Evolutionary conservation across 331 rosid genomes (phyloP), one percentile per base, ranked within the genome.

Genomic region (Arachis monticola): DNA sequence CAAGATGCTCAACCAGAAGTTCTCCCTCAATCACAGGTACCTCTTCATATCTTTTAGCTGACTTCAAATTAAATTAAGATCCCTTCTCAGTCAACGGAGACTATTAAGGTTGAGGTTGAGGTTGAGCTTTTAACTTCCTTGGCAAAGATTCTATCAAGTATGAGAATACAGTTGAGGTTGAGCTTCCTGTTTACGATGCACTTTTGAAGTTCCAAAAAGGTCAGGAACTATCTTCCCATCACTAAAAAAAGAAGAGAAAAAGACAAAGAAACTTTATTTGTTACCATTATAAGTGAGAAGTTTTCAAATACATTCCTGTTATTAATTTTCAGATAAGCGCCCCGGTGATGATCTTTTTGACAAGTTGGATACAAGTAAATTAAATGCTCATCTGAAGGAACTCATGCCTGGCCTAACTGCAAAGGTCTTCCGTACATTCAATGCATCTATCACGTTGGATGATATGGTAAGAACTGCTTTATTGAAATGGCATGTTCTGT

Each of bases 91-190:
- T 17, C 22, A 17, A 17, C 22, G 22, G 22, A 17, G 22, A 17
- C 22, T 17, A 17, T 17, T 17, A 17, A 17, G 22, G 22, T 17
- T 17, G 22, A 17, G 22, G 22, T 17, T 17, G 22, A 17, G 22
- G 22, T 17, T 17, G 22, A 17, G 22, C 22, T 17, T 92, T 95
- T 77, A 92, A 87, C 90, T 95, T 95, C 86, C 99, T 95, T 41
- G 99, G 99, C 90, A 95, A 95, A 81, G 99, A 95, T 88, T 95
- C 99, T 63, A 95, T 95, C 87, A 90, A 71, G 86, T 92, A 95
- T 73, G 99, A 95, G 80, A 95, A 92, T 75, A 86, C 84, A 1
- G 97, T 92, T 70, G 96, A 89, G 81, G 98, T 95, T 61, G 97
- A 95, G 85, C 91, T 81, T 76, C 91, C 96, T 80, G 99, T 95